These are phyloP conservation scores for Fusarium sororula DNA, from an alignment of 2,329 filamentous ascomycete genomes.

Conservation along the genomic window DNA sequence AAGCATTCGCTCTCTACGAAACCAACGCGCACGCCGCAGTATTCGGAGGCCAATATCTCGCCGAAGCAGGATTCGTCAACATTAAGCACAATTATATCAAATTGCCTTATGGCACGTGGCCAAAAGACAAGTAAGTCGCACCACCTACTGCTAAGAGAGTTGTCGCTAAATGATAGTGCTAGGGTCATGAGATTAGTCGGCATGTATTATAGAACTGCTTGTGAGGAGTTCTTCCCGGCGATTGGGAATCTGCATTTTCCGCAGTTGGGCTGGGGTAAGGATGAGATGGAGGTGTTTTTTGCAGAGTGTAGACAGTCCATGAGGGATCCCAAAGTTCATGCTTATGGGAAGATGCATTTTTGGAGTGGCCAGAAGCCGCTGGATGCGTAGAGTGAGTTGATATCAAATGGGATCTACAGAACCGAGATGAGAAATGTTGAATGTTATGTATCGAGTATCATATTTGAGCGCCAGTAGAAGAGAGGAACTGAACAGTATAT, in stretches of 20 bases:
- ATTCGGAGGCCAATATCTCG: constrained; percentile 49
- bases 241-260: constrained; percentile 53
- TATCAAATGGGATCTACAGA: background rate
- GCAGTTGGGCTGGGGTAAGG: constrained; percentile 48
- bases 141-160: rapidly evolving
- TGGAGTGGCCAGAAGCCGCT: constrained; percentile 54
- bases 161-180: background rate
- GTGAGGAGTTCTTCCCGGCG: constrained; percentile 53
- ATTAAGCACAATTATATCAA: constrained; percentile 51
- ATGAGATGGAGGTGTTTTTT: constrained; percentile 47
- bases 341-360: constrained; percentile 53
- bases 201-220: constrained; percentile 53
- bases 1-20: constrained; percentile 50
- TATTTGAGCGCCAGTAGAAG: background rate
- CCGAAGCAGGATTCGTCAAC: constrained; percentile 52
- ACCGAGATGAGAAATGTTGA: background rate
- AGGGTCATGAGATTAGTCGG: constrained; percentile 52
- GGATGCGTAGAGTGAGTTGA: background rate
- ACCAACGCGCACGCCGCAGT: constrained; percentile 51
- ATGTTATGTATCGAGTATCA: background rate
- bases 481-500: background rate
- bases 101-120: constrained; percentile 58
- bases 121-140: constrained; percentile 50
- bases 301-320: constrained; percentile 44
- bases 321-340: constrained; percentile 46